These are phyloP conservation scores for Serendipita sp. DNA, from an alignment of 768 basidiomycete genomes.

Conservation along the genomic window DNA sequence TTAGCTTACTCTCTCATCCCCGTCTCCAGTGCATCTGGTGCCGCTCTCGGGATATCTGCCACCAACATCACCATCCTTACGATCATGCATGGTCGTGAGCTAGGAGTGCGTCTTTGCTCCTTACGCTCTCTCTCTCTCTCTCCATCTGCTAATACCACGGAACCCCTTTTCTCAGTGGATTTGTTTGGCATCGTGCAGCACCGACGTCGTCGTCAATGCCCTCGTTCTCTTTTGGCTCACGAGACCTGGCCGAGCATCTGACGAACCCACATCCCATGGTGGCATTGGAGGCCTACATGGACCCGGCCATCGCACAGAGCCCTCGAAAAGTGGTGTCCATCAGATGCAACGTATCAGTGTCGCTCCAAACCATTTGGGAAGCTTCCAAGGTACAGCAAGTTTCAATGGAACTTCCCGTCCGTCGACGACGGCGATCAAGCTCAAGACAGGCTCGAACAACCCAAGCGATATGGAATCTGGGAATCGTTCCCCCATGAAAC, in stretches of 20 bases:
- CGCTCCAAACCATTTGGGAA: not conserved
- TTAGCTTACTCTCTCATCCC: not conserved
- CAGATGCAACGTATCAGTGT: not conserved
- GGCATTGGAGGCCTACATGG: not conserved
- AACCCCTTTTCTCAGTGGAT: not conserved
- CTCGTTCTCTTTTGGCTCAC: constrained; percentile 4
- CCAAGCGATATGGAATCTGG: not conserved
- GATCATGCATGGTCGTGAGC: constrained; percentile 27
- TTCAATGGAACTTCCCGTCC: not conserved
- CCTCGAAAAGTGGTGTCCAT: not conserved
- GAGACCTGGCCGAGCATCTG: not conserved
- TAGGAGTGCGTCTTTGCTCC: constrained; percentile 15
- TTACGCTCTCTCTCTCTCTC: not conserved
- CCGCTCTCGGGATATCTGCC: constrained; percentile 33
- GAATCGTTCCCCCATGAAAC: not conserved
- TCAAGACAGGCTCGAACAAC: not conserved
- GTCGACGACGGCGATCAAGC: not conserved
- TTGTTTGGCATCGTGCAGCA: not conserved
- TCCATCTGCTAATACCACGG: too few relatives aligned
- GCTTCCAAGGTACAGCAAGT: not conserved
- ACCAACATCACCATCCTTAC: constrained; percentile 30
- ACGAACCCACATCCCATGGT: constrained; percentile 2
- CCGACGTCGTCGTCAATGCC: not conserved
- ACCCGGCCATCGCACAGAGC: not conserved
- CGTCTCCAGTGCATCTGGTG: constrained; percentile 25